Evolutionary conservation across 2,329 filamentous ascomycete species (phyloP), one percentile per base, ranked within the genome.

Genomic region (Zasmidium angulare): DNA sequence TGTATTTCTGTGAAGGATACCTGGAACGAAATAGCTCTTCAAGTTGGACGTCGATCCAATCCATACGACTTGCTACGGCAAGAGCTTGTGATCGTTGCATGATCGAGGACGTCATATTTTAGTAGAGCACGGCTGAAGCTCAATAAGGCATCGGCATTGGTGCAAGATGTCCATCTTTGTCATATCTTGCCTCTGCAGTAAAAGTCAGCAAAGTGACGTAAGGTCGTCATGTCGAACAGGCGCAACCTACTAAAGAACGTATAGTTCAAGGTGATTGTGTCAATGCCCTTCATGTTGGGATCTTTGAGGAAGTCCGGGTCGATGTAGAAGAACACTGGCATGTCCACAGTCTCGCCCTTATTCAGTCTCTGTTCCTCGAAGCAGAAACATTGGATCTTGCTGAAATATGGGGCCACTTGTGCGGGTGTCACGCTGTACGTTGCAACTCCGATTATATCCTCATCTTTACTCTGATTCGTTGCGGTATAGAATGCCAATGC

Each of bases 261-360:
- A 78, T 99, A 99, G 68, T 89, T 96, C 71, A 99, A 77, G 31
- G 95, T 99, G 56, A 99, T 92, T 1, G 93, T 96, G 78, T 97
- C 91, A 63, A 99, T 91, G 0, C 89, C 90, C 77, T 85, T 90
- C 93, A 97, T 98, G 65, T 89, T 93, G 53, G 93, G 80, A 76
- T 99, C 95, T 68, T 89, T 93, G 60, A 93, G 82, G 78, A 99
- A 88, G 72, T 98, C 95, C 0, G 95, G 95, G 72, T 99, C 95
- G 66, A 99, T 89, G 76, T 98, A 99, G 78, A 99, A 99, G 77
- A 99, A 99, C 0, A 99, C 96, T 0, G 95, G 96, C 96, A 99
- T 99, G 75, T 99, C 95, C 55, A 99, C 95, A 48, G 92, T 95
- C 82, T 99, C 96, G 48, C 93, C 93, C 4, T 93, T 93, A 73